Base-by-base conservation (phyloP, 108 stramenopile genomes). In the Cyclotella sp. region DNA sequence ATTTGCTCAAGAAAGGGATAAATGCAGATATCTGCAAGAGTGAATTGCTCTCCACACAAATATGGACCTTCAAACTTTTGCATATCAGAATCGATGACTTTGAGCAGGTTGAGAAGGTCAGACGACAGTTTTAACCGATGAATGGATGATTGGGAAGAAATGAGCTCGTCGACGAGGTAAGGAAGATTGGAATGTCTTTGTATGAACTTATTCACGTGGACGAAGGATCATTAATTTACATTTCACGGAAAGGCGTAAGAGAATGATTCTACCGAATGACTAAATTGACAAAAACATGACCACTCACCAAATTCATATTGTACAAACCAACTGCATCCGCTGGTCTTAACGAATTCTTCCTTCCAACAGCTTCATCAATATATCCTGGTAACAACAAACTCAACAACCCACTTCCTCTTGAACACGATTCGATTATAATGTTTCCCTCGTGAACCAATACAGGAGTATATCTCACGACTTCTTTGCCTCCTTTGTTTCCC, bases 241-340 rank as follows among this genome's bases (percentile, higher is more conserved):
- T n/a, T n/a, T n/a, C n/a, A n/a, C n/a, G n/a, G n/a, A n/a, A n/a
- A n/a, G n/a, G n/a, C n/a, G n/a, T n/a, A n/a, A n/a, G n/a, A n/a
- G n/a, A n/a, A n/a, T n/a, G n/a, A n/a, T n/a, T n/a, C n/a, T n/a
- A n/a, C n/a, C n/a, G 3, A n/a, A 62, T 62, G 30, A 62, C 22
- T 0, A 26, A 12, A 26, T 6, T 12, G 12, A 8, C 24, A 57
- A 54, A 53, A 10, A 30, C 51, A 64, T 19, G 15, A 22, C 1
- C 10, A 74, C 74, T 65, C 27, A 75, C 74, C 60, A 81, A 66
- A 42, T 75, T 81, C 80, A 75, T 81, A 44, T 81, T 75, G 45
- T 81, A 81, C 44, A 55, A 46, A 30, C 59, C 67, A 18, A 81
- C 63, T 0, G 73, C 66, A 70, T 64, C 69, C 1, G 42, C 42